Conservation (phyloP, 257 asterid species). For the Solanum sejunctum region DNA sequence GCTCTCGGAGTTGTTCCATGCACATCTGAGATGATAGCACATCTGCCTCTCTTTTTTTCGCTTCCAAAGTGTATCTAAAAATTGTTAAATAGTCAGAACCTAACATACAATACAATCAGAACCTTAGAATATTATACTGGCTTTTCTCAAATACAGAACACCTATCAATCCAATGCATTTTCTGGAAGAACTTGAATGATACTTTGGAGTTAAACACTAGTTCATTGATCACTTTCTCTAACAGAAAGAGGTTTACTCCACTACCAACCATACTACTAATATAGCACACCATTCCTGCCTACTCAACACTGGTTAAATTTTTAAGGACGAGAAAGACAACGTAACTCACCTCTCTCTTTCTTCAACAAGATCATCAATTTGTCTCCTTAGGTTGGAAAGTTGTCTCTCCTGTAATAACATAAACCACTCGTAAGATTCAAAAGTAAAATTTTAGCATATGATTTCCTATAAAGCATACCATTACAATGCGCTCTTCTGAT, state of each 20-base stretch:
- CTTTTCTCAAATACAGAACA: neutral
- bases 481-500: constrained; percentile 31
- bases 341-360: constrained; percentile 56
- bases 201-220: neutral
- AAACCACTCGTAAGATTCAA: constrained; percentile 10
- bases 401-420: constrained; percentile 47
- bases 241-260: neutral
- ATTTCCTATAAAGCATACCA: constrained; percentile 29
- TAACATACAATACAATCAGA: neutral
- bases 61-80: constrained; percentile 47
- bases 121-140: neutral
- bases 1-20: constrained; percentile 57
- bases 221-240: neutral
- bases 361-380: constrained; percentile 43
- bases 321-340: neutral
- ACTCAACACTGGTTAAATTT: neutral
- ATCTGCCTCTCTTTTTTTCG: constrained; percentile 40
- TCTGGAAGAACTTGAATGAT: neutral
- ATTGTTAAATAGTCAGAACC: constrained; percentile 2
- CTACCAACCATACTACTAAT: neutral
- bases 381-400: constrained; percentile 36
- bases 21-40: constrained; percentile 35
- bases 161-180: neutral
- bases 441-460: neutral
- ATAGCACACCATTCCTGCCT: neutral